A percentile compares a stretch with the other conserved stretches of the same genome.
phyloP scores from a whole-genome alignment of 257 asterid genomes.

The Gentiana dahurica region DNA sequence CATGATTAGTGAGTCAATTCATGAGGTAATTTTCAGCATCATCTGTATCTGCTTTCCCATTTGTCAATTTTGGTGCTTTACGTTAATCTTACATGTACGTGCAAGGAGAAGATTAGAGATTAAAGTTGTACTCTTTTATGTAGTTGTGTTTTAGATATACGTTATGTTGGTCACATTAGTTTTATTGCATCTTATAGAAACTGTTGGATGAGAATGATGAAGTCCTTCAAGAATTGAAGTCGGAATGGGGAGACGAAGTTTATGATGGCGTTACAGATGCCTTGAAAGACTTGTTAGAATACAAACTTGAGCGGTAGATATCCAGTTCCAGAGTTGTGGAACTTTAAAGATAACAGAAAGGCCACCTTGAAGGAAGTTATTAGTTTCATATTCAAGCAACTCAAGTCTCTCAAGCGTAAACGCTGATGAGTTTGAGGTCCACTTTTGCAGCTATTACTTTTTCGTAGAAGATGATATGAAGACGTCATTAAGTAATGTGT shows the following conservation, averaged over 20 bases:
- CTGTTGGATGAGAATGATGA: slow-evolving; percentile 23
- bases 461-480: too few relatives aligned
- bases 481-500: too few relatives aligned
- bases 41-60: not conserved
- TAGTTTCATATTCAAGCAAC: slow-evolving; percentile 23
- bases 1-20: slow-evolving; percentile 23
- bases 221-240: slow-evolving; percentile 13
- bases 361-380: slow-evolving; percentile 39
- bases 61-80: not conserved
- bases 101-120: not conserved
- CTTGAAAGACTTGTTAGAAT: slow-evolving; percentile 25
- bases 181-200: slow-evolving; percentile 9
- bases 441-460: too few relatives aligned
- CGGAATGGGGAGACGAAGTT: slow-evolving; percentile 28
- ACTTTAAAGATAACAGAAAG: slow-evolving; percentile 30
- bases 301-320: slow-evolving; percentile 39
- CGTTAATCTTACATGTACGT: not conserved
- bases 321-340: slow-evolving; percentile 34
- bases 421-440: slow-evolving; percentile 12
- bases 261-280: slow-evolving; percentile 18
- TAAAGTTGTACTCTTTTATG: not conserved
- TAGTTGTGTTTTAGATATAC: not conserved
- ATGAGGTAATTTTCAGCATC: slow-evolving; percentile 24
- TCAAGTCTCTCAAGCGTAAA: slow-evolving; percentile 23
- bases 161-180: too few relatives aligned